These are phyloP conservation scores for Hirschfeldia incana DNA, from an alignment of 345 rosid species.

Conservation along the genomic window DNA sequence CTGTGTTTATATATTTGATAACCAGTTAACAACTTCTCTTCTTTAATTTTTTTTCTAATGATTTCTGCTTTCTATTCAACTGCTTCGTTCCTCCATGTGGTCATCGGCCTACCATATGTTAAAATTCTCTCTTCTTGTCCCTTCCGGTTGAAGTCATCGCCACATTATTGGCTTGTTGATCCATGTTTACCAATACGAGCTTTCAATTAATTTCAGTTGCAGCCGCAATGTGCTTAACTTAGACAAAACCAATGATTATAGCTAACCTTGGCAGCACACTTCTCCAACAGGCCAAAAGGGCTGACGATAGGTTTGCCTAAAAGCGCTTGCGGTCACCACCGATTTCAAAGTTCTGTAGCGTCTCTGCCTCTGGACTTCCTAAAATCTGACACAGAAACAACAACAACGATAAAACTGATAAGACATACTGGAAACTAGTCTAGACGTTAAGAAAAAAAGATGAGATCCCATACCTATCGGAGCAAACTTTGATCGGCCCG, in stretches of 20 bases:
- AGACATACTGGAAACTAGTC: too few relatives aligned
- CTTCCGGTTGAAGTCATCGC: too few relatives aligned
- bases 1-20: too few relatives aligned
- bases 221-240: conserved; percentile 98
- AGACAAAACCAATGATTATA: not conserved
- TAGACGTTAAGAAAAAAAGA: not conserved
- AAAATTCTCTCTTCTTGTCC: too few relatives aligned
- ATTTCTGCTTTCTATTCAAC: too few relatives aligned
- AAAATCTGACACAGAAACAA: conserved; percentile 48
- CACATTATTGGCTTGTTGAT: too few relatives aligned
- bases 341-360: conserved; percentile 85
- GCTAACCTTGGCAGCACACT: conserved; percentile 82
- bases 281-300: conserved; percentile 73
- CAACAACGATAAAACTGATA: not conserved
- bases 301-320: conserved; percentile 74
- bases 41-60: too few relatives aligned
- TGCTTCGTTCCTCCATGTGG: too few relatives aligned
- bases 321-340: conserved; percentile 89
- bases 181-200: too few relatives aligned
- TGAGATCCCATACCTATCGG: conserved; percentile 58
- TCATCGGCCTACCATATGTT: too few relatives aligned
- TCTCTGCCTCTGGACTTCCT: conserved; percentile 98
- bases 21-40: too few relatives aligned
- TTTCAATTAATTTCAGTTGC: conserved; percentile 47
- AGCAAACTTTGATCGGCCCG: conserved; percentile 84